These are phyloP conservation scores for Barnettozyma californica DNA, from an alignment of 805 yeast species.

Conservation along the genomic window DNA sequence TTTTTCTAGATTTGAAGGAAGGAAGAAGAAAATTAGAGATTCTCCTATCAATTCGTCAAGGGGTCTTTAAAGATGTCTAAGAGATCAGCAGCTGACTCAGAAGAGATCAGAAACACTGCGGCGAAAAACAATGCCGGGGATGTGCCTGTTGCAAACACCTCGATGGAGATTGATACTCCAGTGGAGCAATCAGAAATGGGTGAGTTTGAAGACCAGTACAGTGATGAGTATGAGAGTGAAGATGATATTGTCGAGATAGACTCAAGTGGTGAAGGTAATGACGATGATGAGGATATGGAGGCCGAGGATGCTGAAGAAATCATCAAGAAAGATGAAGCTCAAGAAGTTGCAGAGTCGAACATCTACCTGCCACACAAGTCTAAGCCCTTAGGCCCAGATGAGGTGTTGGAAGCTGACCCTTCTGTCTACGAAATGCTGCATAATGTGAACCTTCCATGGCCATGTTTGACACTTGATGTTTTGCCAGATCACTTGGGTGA, in stretches of 20 bases:
- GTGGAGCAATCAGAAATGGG: slow-evolving; percentile 55
- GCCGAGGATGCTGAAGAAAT: slow-evolving; percentile 30
- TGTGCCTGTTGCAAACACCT: slow-evolving; percentile 15
- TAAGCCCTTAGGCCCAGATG: slow-evolving; percentile 90
- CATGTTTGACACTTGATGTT: slow-evolving; percentile 86
- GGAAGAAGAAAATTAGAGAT: too few relatives aligned
- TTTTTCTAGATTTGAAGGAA: slow-evolving; percentile 1
- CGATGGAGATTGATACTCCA: slow-evolving; percentile 27
- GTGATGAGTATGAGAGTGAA: slow-evolving; percentile 90
- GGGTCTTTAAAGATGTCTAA: slow-evolving; percentile 19
- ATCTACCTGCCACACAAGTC: slow-evolving; percentile 86
- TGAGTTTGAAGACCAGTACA: slow-evolving; percentile 83
- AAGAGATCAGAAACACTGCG: slow-evolving; percentile 23
- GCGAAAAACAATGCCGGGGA: slow-evolving; percentile 15
- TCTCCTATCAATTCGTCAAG: neutral
- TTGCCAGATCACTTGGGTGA: slow-evolving; percentile 82
- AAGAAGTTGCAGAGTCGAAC: slow-evolving; percentile 36
- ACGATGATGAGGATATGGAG: slow-evolving; percentile 31
- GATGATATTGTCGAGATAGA: slow-evolving; percentile 84
- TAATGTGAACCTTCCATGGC: slow-evolving; percentile 93
- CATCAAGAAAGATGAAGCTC: slow-evolving; percentile 32
- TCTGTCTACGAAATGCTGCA: slow-evolving; percentile 95
- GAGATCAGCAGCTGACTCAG: slow-evolving; percentile 19
- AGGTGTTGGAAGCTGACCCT: slow-evolving; percentile 94
- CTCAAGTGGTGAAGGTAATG: slow-evolving; percentile 46